A percentile compares a stretch with the other conserved stretches of the same genome.
phyloP scores from a whole-genome alignment of 805 yeast species.

The Metschnikowia lochheadii region DNA sequence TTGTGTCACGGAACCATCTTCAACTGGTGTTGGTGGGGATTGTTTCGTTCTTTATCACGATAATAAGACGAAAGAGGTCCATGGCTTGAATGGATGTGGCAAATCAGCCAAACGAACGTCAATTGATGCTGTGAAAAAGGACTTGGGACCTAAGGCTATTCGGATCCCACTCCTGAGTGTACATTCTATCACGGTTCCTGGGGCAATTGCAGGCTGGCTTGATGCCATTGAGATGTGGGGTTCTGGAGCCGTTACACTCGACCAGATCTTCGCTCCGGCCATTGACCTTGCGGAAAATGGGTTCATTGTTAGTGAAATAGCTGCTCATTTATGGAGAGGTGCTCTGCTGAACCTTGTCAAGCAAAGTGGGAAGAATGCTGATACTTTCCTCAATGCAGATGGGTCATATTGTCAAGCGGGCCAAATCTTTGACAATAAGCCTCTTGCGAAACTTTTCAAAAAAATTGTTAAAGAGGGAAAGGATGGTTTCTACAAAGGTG shows the following conservation, averaged over 20 bases:
- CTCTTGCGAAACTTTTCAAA: conserved; percentile 51
- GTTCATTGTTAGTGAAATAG: conserved; percentile 57
- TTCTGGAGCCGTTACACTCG: conserved; percentile 57
- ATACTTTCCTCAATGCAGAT: conserved; percentile 9
- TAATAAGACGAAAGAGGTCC: conserved; percentile 45
- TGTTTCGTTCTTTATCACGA: conserved; percentile 59
- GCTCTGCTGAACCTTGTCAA: conserved; percentile 36
- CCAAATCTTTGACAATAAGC: conserved; percentile 45
- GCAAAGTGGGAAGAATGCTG: conserved; percentile 30
- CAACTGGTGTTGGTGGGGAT: conserved; percentile 67
- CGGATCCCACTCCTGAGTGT: conserved; percentile 52
- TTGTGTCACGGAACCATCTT: conserved; percentile 53
- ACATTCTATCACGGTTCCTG: conserved; percentile 68
- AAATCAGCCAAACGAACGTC: conserved; percentile 52
- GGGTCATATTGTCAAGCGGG: conserved; percentile 22
- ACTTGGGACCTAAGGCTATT: conserved; percentile 20
- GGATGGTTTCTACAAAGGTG: conserved; percentile 66
- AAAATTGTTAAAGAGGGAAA: conserved; percentile 54
- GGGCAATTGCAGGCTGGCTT: conserved; percentile 76
- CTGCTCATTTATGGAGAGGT: conserved; percentile 48
- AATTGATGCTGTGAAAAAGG: conserved; percentile 43
- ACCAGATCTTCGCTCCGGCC: conserved; percentile 58
- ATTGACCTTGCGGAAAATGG: conserved; percentile 69
- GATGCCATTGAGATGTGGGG: conserved; percentile 73
- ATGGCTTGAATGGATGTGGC: conserved; percentile 76